Evolutionary conservation across 148 eudicot species (phyloP).

Genomic region (Polygonum aviculare): DNA sequence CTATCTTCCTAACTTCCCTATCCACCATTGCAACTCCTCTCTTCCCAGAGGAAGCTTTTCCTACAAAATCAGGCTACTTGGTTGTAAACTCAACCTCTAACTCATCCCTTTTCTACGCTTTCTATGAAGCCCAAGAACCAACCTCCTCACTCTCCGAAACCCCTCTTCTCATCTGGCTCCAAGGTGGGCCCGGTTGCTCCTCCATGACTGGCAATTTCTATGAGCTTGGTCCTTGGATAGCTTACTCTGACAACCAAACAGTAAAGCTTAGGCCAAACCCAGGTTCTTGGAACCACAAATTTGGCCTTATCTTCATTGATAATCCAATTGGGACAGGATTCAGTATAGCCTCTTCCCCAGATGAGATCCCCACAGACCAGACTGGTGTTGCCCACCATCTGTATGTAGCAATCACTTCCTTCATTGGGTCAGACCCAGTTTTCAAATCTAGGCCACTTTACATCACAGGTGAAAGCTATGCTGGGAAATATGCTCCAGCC

Average conservation of each 20-base stretch:
- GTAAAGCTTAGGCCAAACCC: constrained; percentile 35
- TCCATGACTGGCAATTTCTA: constrained; percentile 72
- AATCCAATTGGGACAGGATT: constrained; percentile 86
- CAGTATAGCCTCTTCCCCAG: constrained; percentile 42
- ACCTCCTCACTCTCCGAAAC: constrained; percentile 31
- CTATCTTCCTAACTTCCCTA: constrained; percentile 8
- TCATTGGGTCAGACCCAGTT: constrained; percentile 26
- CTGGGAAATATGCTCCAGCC: constrained; percentile 71
- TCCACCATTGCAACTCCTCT: constrained; percentile 16
- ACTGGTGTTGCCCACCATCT: constrained; percentile 55
- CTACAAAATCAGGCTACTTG: constrained; percentile 73
- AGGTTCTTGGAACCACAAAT: constrained; percentile 54
- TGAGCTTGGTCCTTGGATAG: constrained; percentile 74
- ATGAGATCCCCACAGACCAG: constrained; percentile 73
- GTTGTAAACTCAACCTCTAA: constrained; percentile 38
- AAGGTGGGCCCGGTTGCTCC: constrained; percentile 92
- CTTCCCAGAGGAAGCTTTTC: constrained; percentile 48
- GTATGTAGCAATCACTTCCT: constrained; percentile 40
- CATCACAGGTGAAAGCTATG: constrained; percentile 88
- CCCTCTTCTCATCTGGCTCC: constrained; percentile 83
- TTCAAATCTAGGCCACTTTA: constrained; percentile 56
- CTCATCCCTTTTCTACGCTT: constrained; percentile 72
- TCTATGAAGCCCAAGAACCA: constrained; percentile 59
- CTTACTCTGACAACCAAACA: constrained; percentile 12
- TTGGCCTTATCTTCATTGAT: constrained; percentile 65